These are phyloP conservation scores for Aspergillus flavus DNA, from an alignment of 2,329 filamentous ascomycete species.

Conservation along the genomic window DNA sequence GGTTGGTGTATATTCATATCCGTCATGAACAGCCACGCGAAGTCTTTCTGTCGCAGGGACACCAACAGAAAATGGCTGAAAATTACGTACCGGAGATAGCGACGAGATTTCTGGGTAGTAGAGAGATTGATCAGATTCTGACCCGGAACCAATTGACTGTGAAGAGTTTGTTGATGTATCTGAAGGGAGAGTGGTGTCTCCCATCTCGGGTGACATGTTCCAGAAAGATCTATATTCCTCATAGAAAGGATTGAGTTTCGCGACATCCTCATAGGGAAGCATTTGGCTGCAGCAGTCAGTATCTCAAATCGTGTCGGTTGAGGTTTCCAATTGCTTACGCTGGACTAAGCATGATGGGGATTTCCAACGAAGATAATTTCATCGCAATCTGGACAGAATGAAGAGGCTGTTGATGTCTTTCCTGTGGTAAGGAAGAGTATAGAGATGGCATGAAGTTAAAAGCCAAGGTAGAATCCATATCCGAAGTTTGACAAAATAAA, in stretches of 20 bases:
- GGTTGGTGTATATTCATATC: slow-evolving; percentile 16
- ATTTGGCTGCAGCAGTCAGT: slow-evolving; percentile 21
- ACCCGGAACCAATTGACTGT: slow-evolving; percentile 10
- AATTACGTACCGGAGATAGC: slow-evolving; percentile 11
- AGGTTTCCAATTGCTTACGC: slow-evolving; percentile 24
- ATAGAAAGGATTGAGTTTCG: slow-evolving; percentile 31
- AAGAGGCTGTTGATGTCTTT: background rate
- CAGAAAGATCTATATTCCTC: slow-evolving; percentile 27
- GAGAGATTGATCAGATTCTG: slow-evolving; percentile 11
- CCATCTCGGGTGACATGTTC: slow-evolving; percentile 16
- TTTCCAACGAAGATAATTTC: slow-evolving; percentile 21
- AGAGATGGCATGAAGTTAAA: background rate
- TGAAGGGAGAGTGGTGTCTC: slow-evolving; percentile 14
- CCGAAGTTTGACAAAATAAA: background rate
- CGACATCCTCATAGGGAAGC: slow-evolving; percentile 29
- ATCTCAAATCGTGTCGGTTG: background rate
- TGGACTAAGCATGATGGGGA: slow-evolving; percentile 32
- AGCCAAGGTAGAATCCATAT: background rate
- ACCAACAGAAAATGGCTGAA: background rate
- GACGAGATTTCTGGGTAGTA: slow-evolving; percentile 13
- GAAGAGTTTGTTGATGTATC: slow-evolving; percentile 19
- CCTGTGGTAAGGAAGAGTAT: background rate
- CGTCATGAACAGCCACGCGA: slow-evolving; percentile 12
- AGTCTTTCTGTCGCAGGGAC: slow-evolving; percentile 8
- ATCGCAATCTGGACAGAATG: slow-evolving; percentile 12